These are phyloP conservation scores for Halocafeteria seosinensis DNA, from an alignment of 108 stramenopile genomes.

Conservation along the genomic window DNA sequence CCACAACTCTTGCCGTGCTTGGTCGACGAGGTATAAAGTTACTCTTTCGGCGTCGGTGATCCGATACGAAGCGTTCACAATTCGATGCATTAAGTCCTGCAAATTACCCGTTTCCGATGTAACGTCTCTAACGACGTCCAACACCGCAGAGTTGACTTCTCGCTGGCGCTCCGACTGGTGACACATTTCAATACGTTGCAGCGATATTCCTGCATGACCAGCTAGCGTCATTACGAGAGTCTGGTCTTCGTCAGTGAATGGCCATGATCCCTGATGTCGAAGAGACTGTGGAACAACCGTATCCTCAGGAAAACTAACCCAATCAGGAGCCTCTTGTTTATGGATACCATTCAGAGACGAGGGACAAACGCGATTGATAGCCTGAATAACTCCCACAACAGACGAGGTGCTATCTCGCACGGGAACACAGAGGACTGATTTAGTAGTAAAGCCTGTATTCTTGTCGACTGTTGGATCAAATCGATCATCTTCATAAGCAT, in stretches of 20 bases:
- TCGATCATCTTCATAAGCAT: slow-evolving; percentile 34
- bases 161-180: slow-evolving; percentile 5
- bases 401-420: slow-evolving; percentile 8
- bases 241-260: slow-evolving; percentile 14
- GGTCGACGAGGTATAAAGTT: not conserved
- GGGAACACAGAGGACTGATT: slow-evolving; percentile 28
- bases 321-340: not conserved
- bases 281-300: not conserved
- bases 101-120: not conserved
- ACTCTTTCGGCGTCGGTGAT: not conserved
- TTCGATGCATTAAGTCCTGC: not conserved
- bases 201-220: slow-evolving; percentile 23
- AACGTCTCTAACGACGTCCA: not conserved
- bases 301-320: not conserved
- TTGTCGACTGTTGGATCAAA: slow-evolving; percentile 33
- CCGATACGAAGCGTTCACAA: not conserved
- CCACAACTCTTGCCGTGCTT: not conserved
- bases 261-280: not conserved
- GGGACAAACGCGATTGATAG: slow-evolving; percentile 10
- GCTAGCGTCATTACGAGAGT: slow-evolving; percentile 11
- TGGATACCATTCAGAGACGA: not conserved
- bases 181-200: slow-evolving; percentile 20
- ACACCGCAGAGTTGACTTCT: slow-evolving; percentile 11
- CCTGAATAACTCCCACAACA: slow-evolving; percentile 17
- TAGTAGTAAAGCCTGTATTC: slow-evolving; percentile 28